These are phyloP conservation scores for Suhomyces prunicola DNA, from an alignment of 805 yeast genomes.

Conservation along the genomic window DNA sequence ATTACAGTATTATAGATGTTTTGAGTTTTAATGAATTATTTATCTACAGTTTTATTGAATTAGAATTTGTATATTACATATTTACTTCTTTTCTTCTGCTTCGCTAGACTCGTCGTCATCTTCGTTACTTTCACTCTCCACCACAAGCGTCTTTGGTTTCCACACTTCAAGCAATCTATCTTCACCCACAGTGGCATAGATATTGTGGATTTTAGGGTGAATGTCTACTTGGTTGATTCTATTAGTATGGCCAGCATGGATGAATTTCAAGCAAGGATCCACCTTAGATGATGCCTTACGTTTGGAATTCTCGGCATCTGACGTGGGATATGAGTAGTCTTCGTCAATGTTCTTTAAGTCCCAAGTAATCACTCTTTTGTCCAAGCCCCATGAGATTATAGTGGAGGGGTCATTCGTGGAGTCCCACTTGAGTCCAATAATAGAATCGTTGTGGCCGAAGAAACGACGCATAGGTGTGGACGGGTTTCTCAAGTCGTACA, in stretches of 20 bases:
- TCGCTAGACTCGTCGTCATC: constrained; percentile 25
- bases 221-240: constrained; percentile 65
- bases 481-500: constrained; percentile 73
- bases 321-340: constrained; percentile 41
- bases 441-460: constrained; percentile 57
- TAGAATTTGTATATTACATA: background rate
- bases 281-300: constrained; percentile 48
- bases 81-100: constrained; percentile 3
- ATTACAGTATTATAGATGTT: background rate
- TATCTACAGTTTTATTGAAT: background rate
- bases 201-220: constrained; percentile 57
- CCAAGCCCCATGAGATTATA: constrained; percentile 59
- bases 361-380: constrained; percentile 74
- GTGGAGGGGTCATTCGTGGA: constrained; percentile 46
- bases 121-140: constrained; percentile 27
- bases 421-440: constrained; percentile 46
- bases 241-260: constrained; percentile 86
- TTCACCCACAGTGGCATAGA: constrained; percentile 67
- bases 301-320: constrained; percentile 41
- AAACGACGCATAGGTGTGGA: constrained; percentile 57
- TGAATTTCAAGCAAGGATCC: constrained; percentile 74
- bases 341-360: constrained; percentile 59
- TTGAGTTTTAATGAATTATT: too few relatives aligned
- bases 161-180: constrained; percentile 75
- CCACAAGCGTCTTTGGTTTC: constrained; percentile 56